Conservation (phyloP, 257 asterid species). For the Asclepias syriaca region DNA sequence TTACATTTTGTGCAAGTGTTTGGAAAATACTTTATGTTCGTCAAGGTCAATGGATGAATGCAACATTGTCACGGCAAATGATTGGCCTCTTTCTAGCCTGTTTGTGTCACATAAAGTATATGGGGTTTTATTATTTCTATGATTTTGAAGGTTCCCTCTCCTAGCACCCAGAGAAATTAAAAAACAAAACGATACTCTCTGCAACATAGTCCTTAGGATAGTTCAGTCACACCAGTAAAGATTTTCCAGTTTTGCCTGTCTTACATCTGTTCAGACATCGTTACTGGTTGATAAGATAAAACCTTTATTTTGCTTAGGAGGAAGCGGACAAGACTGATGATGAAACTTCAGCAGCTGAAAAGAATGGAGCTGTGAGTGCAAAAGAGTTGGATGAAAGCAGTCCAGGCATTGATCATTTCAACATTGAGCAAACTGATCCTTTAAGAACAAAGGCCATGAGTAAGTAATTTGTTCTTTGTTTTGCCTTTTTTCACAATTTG, state of each 20-base stretch:
- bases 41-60: neutral
- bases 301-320: constrained; percentile 24
- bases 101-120: neutral
- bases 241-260: neutral
- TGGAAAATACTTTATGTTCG: neutral
- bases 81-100: neutral
- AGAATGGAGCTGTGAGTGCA: constrained; percentile 17
- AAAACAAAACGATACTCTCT: neutral
- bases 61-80: neutral
- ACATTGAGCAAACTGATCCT: constrained; percentile 67
- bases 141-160: neutral
- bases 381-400: constrained; percentile 25
- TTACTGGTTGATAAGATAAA: constrained; percentile 1
- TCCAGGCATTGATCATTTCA: constrained; percentile 72
- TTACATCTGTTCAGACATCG: neutral
- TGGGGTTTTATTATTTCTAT: neutral
- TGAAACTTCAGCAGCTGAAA: constrained; percentile 39
- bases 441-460: constrained; percentile 66
- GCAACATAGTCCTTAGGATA: neutral
- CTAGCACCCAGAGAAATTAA: neutral
- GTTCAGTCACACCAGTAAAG: neutral
- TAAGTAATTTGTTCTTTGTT: constrained; percentile 31
- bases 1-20: neutral
- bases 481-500: neutral
- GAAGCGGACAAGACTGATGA: constrained; percentile 29